Base-by-base conservation (phyloP, 768 basidiomycete species). In the Plicaturopsis crispa region DNA sequence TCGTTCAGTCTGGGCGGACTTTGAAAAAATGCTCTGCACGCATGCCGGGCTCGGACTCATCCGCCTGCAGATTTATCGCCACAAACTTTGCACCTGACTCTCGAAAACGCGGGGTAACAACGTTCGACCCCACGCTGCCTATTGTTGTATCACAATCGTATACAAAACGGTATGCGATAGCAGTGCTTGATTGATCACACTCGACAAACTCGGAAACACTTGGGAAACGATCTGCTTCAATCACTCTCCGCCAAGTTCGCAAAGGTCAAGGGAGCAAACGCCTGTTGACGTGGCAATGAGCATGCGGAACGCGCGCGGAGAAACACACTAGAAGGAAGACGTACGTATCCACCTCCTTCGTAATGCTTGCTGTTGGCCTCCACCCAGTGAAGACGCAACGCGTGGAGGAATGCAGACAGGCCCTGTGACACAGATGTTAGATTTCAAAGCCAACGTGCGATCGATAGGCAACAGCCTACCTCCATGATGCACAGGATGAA, bases 321-420 rank as follows among this genome's bases (percentile, higher is more conserved):
- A 24, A 41, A 44, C 33, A 38, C 39, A 35, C 51, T 45, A 39
- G 41, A 30, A 36, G 48, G 24, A 13, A 31, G 34, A 81, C 84
- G 59, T 65, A 90, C 88, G 69, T 91, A 78, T 59, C 90, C 91
- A 42, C 75, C 84, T 23, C 87, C 91, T 60, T 85, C 78, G 56
- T 84, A 94, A 55, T 92, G 90, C 70, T 96, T 94, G 65, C 91
- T 92, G 67, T 94, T 96, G 38, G 84, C 89, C 62, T 98, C 93
- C 42, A 97, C 94, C 91, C 94, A 98, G 62, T 97, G 94, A 49
- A 97, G 72, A 53, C 94, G 81, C 46, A 98, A 74, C 5, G 94
- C 94, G 60, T 98, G 94, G 59, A 97, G 62, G 69, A 98, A 97
- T 24, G 94, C 94, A 52, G 86, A 90, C 23, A 97, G 70, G 48